A percentile compares a stretch with the other conserved stretches of the same genome.
These are phyloP conservation scores for Neonectria magnoliae DNA, from an alignment of 2,329 filamentous ascomycete genomes.

Conservation along the genomic window DNA sequence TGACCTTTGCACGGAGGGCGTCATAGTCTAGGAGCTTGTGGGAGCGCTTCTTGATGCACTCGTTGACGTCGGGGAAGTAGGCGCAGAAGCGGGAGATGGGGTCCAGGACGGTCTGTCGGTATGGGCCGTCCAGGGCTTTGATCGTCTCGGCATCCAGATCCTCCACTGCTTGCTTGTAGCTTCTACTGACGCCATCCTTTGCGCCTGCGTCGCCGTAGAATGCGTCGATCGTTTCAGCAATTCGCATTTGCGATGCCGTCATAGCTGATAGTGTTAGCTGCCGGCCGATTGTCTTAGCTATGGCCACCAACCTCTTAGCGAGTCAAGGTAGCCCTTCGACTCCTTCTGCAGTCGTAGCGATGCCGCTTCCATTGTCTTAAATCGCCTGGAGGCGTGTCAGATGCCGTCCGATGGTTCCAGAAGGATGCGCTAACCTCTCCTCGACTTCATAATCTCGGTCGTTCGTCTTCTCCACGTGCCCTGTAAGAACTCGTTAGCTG, in stretches of 20 bases:
- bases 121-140: slow-evolving; percentile 96
- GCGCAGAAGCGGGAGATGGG: slow-evolving; percentile 96
- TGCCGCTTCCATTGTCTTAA: slow-evolving; percentile 96
- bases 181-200: slow-evolving; percentile 92
- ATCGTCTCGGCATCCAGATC: slow-evolving; percentile 98
- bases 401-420: background rate
- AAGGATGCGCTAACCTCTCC: slow-evolving; percentile 69
- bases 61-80: slow-evolving; percentile 99
- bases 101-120: slow-evolving; percentile 92
- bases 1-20: slow-evolving; percentile 92
- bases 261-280: slow-evolving; percentile 71
- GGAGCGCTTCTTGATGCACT: slow-evolving; percentile 98
- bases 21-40: slow-evolving; percentile 99
- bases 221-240: slow-evolving; percentile 98
- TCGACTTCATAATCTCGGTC: slow-evolving; percentile 99
- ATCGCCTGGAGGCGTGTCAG: slow-evolving; percentile 70
- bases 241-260: slow-evolving; percentile 99
- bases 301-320: slow-evolving; percentile 74
- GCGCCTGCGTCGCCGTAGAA: slow-evolving; percentile 98
- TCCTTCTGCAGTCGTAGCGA: slow-evolving; percentile 94
- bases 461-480: slow-evolving; percentile 98
- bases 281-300: background rate
- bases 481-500: slow-evolving; percentile 51
- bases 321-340: slow-evolving; percentile 97
- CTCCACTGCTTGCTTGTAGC: slow-evolving; percentile 98